Percentiles rank a stretch among this genome's conserved stretches.
These are phyloP conservation scores for Microbotryum saponariae DNA, from an alignment of 1,284 basidiomycete genomes.

Conservation along the genomic window DNA sequence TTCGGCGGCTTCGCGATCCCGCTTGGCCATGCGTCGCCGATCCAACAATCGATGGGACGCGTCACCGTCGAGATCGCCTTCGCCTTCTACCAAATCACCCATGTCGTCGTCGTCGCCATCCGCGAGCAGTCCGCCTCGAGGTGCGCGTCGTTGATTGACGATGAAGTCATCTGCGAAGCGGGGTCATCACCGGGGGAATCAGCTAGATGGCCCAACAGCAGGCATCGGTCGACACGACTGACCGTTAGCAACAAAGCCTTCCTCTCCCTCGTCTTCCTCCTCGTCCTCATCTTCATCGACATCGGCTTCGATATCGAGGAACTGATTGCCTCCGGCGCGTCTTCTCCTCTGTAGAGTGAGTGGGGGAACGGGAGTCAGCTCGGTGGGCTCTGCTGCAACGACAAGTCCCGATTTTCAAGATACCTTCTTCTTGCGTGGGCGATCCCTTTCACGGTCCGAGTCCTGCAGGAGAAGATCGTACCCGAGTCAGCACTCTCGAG, in stretches of 20 bases:
- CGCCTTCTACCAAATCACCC: constrained; percentile 56
- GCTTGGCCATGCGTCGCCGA: constrained; percentile 62
- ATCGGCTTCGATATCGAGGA: constrained; percentile 91
- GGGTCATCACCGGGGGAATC: neutral
- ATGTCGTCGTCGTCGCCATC: constrained; percentile 51
- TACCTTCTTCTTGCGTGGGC: constrained; percentile 32
- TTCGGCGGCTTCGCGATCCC: constrained; percentile 75
- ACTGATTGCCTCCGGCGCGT: constrained; percentile 54
- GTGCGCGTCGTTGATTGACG: constrained; percentile 35
- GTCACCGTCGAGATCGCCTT: constrained; percentile 52
- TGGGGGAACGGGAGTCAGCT: neutral
- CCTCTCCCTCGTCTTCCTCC: constrained; percentile 49
- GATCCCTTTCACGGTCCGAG: constrained; percentile 13
- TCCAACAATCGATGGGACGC: constrained; percentile 68
- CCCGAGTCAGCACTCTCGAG: neutral
- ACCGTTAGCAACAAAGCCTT: constrained; percentile 39
- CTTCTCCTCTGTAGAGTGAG: constrained; percentile 12
- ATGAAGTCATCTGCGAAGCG: constrained; percentile 59
- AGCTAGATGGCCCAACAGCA: constrained; percentile 30
- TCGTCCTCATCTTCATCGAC: constrained; percentile 79
- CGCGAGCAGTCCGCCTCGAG: constrained; percentile 8
- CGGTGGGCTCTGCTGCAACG: neutral
- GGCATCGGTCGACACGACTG: constrained; percentile 42
- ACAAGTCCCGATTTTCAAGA: neutral
- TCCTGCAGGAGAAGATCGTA: neutral